These are phyloP conservation scores for Heterobasidion occidentale DNA, from an alignment of 1,284 basidiomycete genomes.

Conservation along the genomic window DNA sequence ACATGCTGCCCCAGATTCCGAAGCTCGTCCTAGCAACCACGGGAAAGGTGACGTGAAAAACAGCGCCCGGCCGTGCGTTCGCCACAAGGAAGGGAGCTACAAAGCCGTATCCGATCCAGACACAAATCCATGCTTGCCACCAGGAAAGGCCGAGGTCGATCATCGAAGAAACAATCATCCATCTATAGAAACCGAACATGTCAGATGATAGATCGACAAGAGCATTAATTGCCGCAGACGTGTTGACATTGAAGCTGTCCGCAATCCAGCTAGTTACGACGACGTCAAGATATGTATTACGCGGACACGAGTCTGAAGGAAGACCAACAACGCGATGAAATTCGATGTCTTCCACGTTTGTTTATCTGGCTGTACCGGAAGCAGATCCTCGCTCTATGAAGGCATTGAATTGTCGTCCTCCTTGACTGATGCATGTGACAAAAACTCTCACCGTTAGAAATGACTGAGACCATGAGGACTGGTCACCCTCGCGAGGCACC, in stretches of 20 bases:
- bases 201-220: conserved; percentile 4
- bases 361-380: conserved; percentile 49
- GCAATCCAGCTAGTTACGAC: conserved; percentile 59
- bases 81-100: conserved; percentile 71
- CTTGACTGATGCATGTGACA: background rate
- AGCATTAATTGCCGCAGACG: conserved; percentile 31
- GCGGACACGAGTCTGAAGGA: background rate
- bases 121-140: conserved; percentile 80
- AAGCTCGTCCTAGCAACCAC: conserved; percentile 73
- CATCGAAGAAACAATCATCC: conserved; percentile 75
- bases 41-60: conserved; percentile 79
- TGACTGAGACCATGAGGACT: conserved; percentile 1
- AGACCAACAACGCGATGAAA: conserved; percentile 54
- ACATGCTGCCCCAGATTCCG: conserved; percentile 75
- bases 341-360: conserved; percentile 56
- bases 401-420: background rate
- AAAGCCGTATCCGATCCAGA: conserved; percentile 70
- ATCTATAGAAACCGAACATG: conserved; percentile 28
- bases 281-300: background rate
- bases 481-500: conserved; percentile 3
- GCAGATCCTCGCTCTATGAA: conserved; percentile 54
- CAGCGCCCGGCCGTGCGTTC: conserved; percentile 75
- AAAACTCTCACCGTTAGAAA: conserved; percentile 7
- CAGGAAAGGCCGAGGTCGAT: conserved; percentile 68
- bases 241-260: conserved; percentile 77